Evolutionary conservation across 257 asterid species (phyloP).

Genomic region (Capsicum pubescens): DNA sequence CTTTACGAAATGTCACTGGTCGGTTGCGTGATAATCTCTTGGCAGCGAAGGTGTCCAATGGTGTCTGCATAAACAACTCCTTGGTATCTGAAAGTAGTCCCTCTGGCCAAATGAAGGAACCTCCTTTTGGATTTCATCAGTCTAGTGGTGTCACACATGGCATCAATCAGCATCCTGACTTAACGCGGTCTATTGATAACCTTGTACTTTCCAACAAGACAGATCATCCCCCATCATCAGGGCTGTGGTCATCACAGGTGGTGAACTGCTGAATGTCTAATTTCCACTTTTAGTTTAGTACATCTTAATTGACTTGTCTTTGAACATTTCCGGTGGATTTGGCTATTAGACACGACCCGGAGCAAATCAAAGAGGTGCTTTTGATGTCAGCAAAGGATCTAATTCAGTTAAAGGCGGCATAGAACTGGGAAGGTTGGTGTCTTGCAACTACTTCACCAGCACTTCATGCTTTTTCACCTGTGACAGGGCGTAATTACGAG

Average conservation of each 20-base stretch:
- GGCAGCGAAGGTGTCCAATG: conserved; percentile 42
- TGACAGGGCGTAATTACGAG: not conserved
- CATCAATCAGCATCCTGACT: conserved; percentile 42
- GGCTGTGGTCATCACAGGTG: conserved; percentile 54
- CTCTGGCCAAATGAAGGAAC: conserved; percentile 50
- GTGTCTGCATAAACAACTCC: conserved; percentile 42
- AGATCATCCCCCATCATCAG: conserved; percentile 40
- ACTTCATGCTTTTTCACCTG: not conserved
- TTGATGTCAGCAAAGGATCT: conserved; percentile 45
- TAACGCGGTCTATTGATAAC: conserved; percentile 53
- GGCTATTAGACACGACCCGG: conserved; percentile 47
- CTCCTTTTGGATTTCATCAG: conserved; percentile 46
- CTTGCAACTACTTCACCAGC: conserved; percentile 26
- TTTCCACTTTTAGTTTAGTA: conserved; percentile 29
- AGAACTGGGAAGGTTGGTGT: conserved; percentile 64
- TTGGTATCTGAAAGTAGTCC: conserved; percentile 42
- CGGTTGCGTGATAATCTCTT: conserved; percentile 61
- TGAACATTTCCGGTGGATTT: conserved; percentile 30
- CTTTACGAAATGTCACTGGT: conserved; percentile 63
- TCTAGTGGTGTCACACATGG: conserved; percentile 45
- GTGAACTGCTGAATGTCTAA: conserved; percentile 37
- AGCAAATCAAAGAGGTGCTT: conserved; percentile 41
- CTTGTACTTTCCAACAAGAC: conserved; percentile 50
- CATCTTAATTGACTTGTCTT: conserved; percentile 24
- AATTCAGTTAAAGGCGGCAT: conserved; percentile 51